Evolutionary conservation across 345 rosid species (phyloP), one percentile per base, ranked within the genome.

Genomic region (Eucalyptus melliodora): DNA sequence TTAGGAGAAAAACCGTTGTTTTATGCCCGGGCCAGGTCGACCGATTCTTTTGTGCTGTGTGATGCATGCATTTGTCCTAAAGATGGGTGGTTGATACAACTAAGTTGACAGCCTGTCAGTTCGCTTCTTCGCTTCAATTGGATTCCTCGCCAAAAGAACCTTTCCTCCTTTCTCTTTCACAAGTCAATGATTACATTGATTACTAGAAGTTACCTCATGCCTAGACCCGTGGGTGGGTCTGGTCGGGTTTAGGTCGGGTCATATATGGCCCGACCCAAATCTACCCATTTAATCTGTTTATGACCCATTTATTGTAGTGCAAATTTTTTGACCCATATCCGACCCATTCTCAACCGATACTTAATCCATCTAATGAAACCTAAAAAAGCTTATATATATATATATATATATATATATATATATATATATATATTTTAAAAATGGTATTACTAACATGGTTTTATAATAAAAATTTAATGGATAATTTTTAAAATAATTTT

Each of bases 291-390:
- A 47, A 47, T 1, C 2, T 11, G 2, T 47, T 47, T 47, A 47
- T 47, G 13, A 47, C 50, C 2, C 13, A 11, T 47, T 47, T 47
- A 47, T 47, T 11, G 0, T 4, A 11, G 5, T 47, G 13, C 13
- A 47, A 47, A 3, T 47, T 47, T 47, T 11, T 47, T 47, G 0
- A 47, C 2, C 4, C 1, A 47, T 47, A 11, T 11, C 13, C 13
- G 13, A 47, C 5, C 1, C 0, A 47, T 47, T 1, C 4, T 3
- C 49, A 11, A 47, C 49, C 1, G 4, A 47, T 47, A 47, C 50
- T 47, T 11, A 0, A 47, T 5, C 4, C 12, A 47, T 47, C 12
- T 47, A 11, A 47, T 0, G 0, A 47, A 47, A 47, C 13, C 0
- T 47, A 47, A 47, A 10, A 47, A 10, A 47, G 1, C 49, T 45